A percentile compares a stretch with the other conserved stretches of the same genome.
Evolutionary conservation across 2,329 filamentous ascomycete species (phyloP).

Genomic region (Zasmidium angulare): DNA sequence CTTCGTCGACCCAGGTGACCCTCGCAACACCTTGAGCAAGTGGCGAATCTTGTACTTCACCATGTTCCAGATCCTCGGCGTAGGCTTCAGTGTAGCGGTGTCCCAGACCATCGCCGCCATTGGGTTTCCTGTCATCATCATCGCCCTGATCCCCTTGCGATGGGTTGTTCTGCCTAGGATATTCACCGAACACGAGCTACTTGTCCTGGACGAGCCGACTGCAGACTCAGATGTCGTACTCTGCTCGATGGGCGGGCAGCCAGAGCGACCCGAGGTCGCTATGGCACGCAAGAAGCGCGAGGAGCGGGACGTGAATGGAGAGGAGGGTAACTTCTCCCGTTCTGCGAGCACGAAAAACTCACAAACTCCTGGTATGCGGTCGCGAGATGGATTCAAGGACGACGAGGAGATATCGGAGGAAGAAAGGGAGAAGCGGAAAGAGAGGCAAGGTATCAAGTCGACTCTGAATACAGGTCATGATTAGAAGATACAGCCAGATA

Average conservation of each 20-base stretch:
- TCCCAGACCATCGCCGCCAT: constrained; percentile 62
- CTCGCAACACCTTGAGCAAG: constrained; percentile 45
- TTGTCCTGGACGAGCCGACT: constrained; percentile 54
- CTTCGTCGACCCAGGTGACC: constrained; percentile 51
- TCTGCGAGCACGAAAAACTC: constrained; percentile 13
- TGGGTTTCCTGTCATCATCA: constrained; percentile 59
- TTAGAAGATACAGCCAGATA: neutral
- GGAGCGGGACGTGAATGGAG: constrained; percentile 25
- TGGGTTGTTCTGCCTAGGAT: constrained; percentile 52
- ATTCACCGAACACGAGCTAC: constrained; percentile 51
- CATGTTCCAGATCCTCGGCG: constrained; percentile 51
- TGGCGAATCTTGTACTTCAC: constrained; percentile 53
- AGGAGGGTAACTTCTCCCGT: constrained; percentile 21
- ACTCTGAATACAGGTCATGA: constrained; percentile 28
- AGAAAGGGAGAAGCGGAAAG: constrained; percentile 18
- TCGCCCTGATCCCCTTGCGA: constrained; percentile 56
- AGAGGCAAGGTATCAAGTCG: constrained; percentile 19
- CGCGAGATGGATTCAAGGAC: constrained; percentile 26
- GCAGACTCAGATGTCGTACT: constrained; percentile 56
- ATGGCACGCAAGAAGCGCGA: constrained; percentile 27
- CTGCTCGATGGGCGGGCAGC: constrained; percentile 53
- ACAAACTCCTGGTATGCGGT: constrained; percentile 18
- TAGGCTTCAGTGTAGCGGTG: constrained; percentile 57
- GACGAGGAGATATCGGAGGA: constrained; percentile 23
- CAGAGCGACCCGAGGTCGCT: constrained; percentile 39